Conservation (phyloP, 2,329 filamentous ascomycete species). For the Ophiostoma novo-ulmi region DNA sequence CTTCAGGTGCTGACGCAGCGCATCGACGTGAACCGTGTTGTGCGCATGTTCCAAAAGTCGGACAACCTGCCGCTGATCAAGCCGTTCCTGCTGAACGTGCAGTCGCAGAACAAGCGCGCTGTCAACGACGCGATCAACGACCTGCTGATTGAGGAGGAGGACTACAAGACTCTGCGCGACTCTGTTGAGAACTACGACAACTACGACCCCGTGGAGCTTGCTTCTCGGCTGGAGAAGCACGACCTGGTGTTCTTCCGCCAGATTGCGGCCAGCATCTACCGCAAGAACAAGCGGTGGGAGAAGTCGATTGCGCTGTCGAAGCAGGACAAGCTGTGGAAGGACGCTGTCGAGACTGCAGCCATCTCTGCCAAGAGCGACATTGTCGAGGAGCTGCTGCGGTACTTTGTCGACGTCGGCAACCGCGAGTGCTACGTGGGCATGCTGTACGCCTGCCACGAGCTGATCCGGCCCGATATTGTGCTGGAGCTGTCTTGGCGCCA, state of each 20-base stretch:
- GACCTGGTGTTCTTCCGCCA: slow-evolving; percentile 99
- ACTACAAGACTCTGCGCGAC: slow-evolving; percentile 96
- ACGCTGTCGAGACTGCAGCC: slow-evolving; percentile 95
- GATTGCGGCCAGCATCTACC: slow-evolving; percentile 96
- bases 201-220: slow-evolving; percentile 91
- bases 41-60: slow-evolving; percentile 97
- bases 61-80: slow-evolving; percentile 98
- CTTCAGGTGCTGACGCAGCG: slow-evolving; percentile 86
- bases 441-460: slow-evolving; percentile 97
- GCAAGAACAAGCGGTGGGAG: slow-evolving; percentile 99
- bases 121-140: slow-evolving; percentile 99
- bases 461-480: slow-evolving; percentile 86
- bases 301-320: slow-evolving; percentile 97
- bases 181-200: slow-evolving; percentile 99
- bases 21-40: slow-evolving; percentile 97
- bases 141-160: slow-evolving; percentile 94
- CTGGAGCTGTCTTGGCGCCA: slow-evolving; percentile 97
- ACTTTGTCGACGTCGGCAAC: slow-evolving; percentile 98
- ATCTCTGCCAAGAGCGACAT: slow-evolving; percentile 86
- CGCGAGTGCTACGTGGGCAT: slow-evolving; percentile 99
- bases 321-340: slow-evolving; percentile 99
- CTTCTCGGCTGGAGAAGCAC: slow-evolving; percentile 89
- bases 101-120: slow-evolving; percentile 93
- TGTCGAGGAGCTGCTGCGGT: slow-evolving; percentile 91
- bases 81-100: slow-evolving; percentile 94